Percentiles rank a stretch among this genome's conserved stretches.
Evolutionary conservation across 139 green algal genomes (phyloP).

Genomic region (Nannochloris sp.): DNA sequence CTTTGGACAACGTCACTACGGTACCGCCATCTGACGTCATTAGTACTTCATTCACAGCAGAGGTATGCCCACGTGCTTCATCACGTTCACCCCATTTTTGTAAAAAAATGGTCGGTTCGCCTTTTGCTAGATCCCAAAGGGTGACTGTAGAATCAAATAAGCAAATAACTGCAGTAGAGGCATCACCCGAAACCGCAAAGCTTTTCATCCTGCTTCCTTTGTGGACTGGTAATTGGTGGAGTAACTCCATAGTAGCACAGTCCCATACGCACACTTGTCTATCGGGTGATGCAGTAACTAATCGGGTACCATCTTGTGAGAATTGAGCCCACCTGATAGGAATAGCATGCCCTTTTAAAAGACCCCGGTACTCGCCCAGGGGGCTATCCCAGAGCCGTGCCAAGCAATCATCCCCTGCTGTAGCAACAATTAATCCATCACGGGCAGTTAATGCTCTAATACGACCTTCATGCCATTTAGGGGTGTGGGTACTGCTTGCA

Average conservation of each 20-base stretch:
- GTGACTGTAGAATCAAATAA: constrained; percentile 59
- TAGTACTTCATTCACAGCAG: constrained; percentile 30
- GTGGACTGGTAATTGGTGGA: constrained; percentile 40
- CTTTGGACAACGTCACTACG: constrained; percentile 55
- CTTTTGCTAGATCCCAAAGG: constrained; percentile 47
- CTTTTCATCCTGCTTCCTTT: constrained; percentile 48
- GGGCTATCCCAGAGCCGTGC: constrained; percentile 32
- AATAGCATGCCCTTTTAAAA: constrained; percentile 24
- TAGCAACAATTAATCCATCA: background rate
- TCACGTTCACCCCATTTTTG: constrained; percentile 47
- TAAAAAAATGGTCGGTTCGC: constrained; percentile 30
- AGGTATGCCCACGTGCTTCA: constrained; percentile 34
- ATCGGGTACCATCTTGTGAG: constrained; percentile 17
- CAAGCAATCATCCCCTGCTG: constrained; percentile 13
- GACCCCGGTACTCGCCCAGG: constrained; percentile 16
- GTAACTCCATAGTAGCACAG: constrained; percentile 6
- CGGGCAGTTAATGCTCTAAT: constrained; percentile 5
- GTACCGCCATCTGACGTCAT: constrained; percentile 26
- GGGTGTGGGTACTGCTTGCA: background rate
- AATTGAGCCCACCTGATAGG: constrained; percentile 32
- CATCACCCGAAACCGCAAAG: constrained; percentile 43
- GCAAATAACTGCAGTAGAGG: constrained; percentile 25
- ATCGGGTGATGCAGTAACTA: constrained; percentile 39
- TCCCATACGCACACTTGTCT: constrained; percentile 34
- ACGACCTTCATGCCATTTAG: constrained; percentile 14